phyloP scores from a whole-genome alignment of 2,329 filamentous ascomycete species.

The Alternaria ethzedia region DNA sequence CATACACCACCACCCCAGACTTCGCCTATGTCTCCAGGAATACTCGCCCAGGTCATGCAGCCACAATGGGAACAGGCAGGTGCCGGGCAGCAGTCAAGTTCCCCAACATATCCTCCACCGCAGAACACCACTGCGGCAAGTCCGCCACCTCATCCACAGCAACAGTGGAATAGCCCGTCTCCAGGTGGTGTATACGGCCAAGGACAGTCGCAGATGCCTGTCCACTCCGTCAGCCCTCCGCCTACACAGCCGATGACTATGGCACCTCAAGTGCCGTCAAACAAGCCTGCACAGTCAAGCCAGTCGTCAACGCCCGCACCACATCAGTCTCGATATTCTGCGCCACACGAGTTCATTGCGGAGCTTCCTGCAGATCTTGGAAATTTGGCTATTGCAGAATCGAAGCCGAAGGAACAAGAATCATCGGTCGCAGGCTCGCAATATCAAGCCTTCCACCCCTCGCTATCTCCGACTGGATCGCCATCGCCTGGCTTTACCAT shows the following conservation, averaged over 20 bases:
- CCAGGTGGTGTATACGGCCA: slow-evolving; percentile 21
- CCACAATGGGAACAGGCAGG: slow-evolving; percentile 13
- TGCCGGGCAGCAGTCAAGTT: slow-evolving; percentile 14
- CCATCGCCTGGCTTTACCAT: slow-evolving; percentile 33
- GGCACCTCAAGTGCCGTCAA: slow-evolving; percentile 17
- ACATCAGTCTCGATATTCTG: slow-evolving; percentile 13
- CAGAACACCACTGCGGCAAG: slow-evolving; percentile 17
- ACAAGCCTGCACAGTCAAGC: slow-evolving; percentile 10
- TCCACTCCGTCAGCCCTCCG: slow-evolving; percentile 25
- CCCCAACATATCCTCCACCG: slow-evolving; percentile 15
- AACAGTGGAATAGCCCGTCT: slow-evolving; percentile 32
- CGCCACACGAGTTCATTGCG: slow-evolving; percentile 39
- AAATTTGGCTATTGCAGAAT: slow-evolving; percentile 27
- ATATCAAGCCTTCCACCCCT: slow-evolving; percentile 41
- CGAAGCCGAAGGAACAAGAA: slow-evolving; percentile 17
- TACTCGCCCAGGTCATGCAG: slow-evolving; percentile 13
- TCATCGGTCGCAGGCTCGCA: slow-evolving; percentile 11
- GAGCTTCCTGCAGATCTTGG: slow-evolving; percentile 44
- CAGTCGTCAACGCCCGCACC: slow-evolving; percentile 21
- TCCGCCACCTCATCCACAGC: slow-evolving; percentile 24
- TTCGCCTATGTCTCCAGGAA: slow-evolving; percentile 15
- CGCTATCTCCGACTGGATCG: slow-evolving; percentile 18
- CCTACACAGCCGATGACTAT: slow-evolving; percentile 17
- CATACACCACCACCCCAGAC: slow-evolving; percentile 17
- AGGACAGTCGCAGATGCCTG: slow-evolving; percentile 12